These are phyloP conservation scores for Vaccinium myrtillus DNA, from an alignment of 148 eudicot species.

Conservation along the genomic window DNA sequence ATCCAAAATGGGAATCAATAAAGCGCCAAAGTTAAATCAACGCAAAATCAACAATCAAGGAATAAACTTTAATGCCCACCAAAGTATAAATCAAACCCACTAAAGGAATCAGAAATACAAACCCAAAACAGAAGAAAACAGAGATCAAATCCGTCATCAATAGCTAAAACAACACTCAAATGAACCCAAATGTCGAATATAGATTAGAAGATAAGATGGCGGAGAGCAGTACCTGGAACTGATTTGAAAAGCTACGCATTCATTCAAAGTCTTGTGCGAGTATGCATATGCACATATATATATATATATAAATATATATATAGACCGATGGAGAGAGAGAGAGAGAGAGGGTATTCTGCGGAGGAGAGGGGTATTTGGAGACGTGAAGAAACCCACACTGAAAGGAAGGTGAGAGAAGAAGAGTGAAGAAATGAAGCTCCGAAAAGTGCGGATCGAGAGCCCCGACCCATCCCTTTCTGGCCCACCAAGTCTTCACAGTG, in stretches of 20 bases:
- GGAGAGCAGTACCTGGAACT: constrained; percentile 26
- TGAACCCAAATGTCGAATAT: neutral
- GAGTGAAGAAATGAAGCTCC: constrained; percentile 11
- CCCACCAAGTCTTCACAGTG: neutral
- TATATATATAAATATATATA: no score
- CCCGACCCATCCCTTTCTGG: constrained; percentile 12
- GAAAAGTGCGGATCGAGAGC: constrained; percentile 8
- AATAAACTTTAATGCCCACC: neutral
- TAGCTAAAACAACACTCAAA: neutral
- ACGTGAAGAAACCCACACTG: constrained; percentile 19
- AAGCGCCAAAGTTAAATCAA: neutral
- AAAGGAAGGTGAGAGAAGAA: neutral
- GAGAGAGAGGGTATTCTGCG: neutral
- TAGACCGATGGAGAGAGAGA: neutral
- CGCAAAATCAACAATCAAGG: neutral
- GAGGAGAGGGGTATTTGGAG: constrained; percentile 1
- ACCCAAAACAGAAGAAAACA: neutral
- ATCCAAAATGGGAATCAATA: neutral
- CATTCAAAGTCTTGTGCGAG: neutral
- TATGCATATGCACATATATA: neutral
- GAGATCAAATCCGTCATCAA: neutral
- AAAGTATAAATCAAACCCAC: neutral
- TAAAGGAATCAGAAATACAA: neutral
- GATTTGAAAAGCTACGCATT: constrained; percentile 18
- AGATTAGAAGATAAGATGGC: neutral